Conservation (phyloP, 2,329 filamentous ascomycete species). For the Epichloe sibirici region DNA sequence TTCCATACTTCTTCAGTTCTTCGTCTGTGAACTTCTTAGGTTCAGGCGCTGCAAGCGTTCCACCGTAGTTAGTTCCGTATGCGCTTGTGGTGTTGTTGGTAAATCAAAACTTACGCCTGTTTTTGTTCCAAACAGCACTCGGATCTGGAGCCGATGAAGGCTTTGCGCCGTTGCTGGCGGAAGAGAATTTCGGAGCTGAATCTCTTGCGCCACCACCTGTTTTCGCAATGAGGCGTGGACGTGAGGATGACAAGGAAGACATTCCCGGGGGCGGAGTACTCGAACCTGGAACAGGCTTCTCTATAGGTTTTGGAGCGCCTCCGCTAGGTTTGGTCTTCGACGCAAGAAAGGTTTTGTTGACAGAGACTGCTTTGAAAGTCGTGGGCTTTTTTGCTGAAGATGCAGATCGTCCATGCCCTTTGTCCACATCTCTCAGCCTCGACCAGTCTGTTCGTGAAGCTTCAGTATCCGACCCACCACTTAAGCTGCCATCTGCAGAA, state of each 20-base stretch:
- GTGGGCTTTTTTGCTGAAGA: constrained; percentile 60
- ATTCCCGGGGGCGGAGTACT: constrained; percentile 33
- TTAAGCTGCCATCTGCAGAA: constrained; percentile 56
- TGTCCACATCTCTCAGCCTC: constrained; percentile 43
- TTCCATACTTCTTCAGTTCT: constrained; percentile 75
- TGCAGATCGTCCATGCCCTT: constrained; percentile 44
- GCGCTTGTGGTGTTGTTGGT: background rate
- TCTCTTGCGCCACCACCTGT: constrained; percentile 49
- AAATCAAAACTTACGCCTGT: constrained; percentile 50
- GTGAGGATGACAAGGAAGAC: constrained; percentile 38
- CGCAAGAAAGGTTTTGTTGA: constrained; percentile 74
- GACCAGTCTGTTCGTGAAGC: constrained; percentile 46
- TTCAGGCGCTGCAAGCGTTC: constrained; percentile 53
- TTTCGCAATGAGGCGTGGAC: constrained; percentile 66
- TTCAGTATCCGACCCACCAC: constrained; percentile 67
- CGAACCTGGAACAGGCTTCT: constrained; percentile 36
- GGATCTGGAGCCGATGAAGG: constrained; percentile 52
- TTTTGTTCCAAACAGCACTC: constrained; percentile 79
- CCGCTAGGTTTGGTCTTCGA: constrained; percentile 45
- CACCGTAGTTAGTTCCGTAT: constrained; percentile 13
- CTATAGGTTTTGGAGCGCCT: constrained; percentile 35
- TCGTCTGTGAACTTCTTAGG: constrained; percentile 78
- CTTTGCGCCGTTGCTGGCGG: constrained; percentile 43
- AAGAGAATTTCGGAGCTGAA: constrained; percentile 30
- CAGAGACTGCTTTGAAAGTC: constrained; percentile 74